Base-by-base conservation (phyloP, 805 yeast species). In the Wickerhamiella vanderwaltii region DNA sequence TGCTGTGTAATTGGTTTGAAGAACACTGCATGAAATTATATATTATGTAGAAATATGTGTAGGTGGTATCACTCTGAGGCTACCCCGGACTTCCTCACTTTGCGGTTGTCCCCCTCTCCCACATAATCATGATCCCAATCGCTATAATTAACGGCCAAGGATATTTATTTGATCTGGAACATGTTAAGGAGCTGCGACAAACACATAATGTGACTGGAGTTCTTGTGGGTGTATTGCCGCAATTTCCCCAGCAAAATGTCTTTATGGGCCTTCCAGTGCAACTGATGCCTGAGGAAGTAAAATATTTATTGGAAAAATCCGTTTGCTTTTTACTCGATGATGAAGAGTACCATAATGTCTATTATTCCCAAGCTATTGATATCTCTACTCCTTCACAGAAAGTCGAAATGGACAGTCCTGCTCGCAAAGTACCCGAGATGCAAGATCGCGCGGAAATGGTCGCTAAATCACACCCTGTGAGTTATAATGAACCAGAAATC, bases 171-270 rank as follows among this genome's bases (percentile, higher is more conserved):
- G 69, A 72, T 43, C 49, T 79, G 1, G 68, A 67, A 0, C 71
- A 68, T 39, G 65, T 82, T 38, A 68, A 69, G 49, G 43, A 42
- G 17, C 64, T 86, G 5, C 65, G 96, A 17, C 64, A 61, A 35
- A 43, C 65, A 2, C 60, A 71, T 32, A 83, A 84, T 11, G 69
- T 91, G 1, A 67, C 76, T 17, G 98, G 98, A 0, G 73, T 79
- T 1, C 64, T 88, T 12, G 62, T 73, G 0, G 98, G 98, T 0
- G 81, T 95, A 0, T 62, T 91, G 23, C 82, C 95, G 0, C 68
- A 75, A 35, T 85, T 87, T n/a, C 91, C 96, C 2, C 98, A 91
- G 57, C 98, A 88, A 54, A 86, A 85, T 53, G 66, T 77, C n/a
- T 80, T 87, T 52, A 63, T 84, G 30, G 93, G 95, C 0, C 60